Conservation (phyloP, 495 filamentous ascomycete genomes). For the Hypoxylon subgilvum region DNA sequence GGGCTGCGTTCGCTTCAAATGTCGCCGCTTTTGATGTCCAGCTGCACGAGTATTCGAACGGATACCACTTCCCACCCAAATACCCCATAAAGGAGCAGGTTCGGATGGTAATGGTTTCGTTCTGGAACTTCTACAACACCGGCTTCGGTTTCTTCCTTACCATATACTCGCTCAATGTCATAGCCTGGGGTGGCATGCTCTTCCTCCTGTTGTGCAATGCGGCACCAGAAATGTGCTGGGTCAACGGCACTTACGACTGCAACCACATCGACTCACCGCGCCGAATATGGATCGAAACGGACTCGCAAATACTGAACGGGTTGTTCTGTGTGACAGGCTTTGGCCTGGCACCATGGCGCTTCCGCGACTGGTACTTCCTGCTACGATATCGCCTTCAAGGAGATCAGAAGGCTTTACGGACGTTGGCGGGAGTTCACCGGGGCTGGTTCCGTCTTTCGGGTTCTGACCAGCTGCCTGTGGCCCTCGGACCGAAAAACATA, state of each 20-base stretch:
- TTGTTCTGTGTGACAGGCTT: slow-evolving; percentile 89
- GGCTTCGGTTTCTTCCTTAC: slow-evolving; percentile 75
- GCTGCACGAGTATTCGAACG: slow-evolving; percentile 53
- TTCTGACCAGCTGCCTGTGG: slow-evolving; percentile 53
- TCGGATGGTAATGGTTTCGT: slow-evolving; percentile 60
- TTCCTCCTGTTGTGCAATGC: slow-evolving; percentile 82
- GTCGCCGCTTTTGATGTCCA: slow-evolving; percentile 24
- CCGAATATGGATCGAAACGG: slow-evolving; percentile 82
- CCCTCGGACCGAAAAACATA: slow-evolving; percentile 53
- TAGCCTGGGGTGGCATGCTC: slow-evolving; percentile 91
- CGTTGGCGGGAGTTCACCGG: slow-evolving; percentile 69
- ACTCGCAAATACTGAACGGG: slow-evolving; percentile 81
- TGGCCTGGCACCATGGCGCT: slow-evolving; percentile 83
- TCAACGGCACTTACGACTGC: slow-evolving; percentile 61
- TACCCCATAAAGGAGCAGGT: slow-evolving; percentile 66
- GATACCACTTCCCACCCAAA: slow-evolving; percentile 74
- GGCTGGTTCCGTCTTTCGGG: slow-evolving; percentile 73
- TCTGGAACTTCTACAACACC: slow-evolving; percentile 62
- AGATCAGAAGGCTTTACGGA: slow-evolving; percentile 60
- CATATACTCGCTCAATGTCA: slow-evolving; percentile 78
- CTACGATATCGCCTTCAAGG: slow-evolving; percentile 64
- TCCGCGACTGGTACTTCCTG: slow-evolving; percentile 77
- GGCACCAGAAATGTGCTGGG: slow-evolving; percentile 75
- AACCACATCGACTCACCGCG: slow-evolving; percentile 74
- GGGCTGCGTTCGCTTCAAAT: slow-evolving; percentile 20